Base-by-base conservation (phyloP, 805 yeast genomes). In the Cyberlindnera xishuangbannaensis region DNA sequence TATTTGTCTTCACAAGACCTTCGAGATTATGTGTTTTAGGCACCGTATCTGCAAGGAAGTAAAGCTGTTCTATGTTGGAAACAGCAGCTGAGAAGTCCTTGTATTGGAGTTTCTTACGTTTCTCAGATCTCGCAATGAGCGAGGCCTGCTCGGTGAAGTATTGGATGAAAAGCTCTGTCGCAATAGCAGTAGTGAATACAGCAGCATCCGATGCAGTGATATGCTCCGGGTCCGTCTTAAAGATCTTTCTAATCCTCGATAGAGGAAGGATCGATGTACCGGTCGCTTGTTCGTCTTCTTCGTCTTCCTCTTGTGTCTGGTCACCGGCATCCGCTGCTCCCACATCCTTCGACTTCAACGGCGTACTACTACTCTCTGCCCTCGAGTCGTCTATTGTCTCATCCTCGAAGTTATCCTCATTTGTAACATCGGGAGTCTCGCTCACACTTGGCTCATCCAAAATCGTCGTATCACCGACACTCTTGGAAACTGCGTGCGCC, bases 201-300 rank as follows among this genome's bases (percentile, higher is more conserved):
- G 90, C 85, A 18, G 77, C 64, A 36, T 73, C 79, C 3, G 86
- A 74, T 2, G 84, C 76, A 2, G 78, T 71, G 6, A 67, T 58
- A 44, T 79, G 80, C 24, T 78, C 87, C 12, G 86, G 84, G 52
- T 83, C 94, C 52, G 79, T 69, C 48, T 80, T 82, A 53, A 83
- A 70, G 34, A 83, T 78, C 45, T 78, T 69, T 49, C 80, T 81
- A 44, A 83, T 75, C 43, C 83, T 73, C 3, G 84, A 64, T 25
- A 82, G 58, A 6, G 92, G 95, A 17, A 83, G 55, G 4, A 63
- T 53, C 7, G 65, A 40, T 0, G 58, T 42, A 6, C 62, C 61
- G 2, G 53, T 48, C 2, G 46, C 48, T 10, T 43, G 45, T 2
- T 37, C 41, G 2, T 33, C 44, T 2, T 30, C 40, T 11, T 36